Percentiles rank a stretch among this genome's conserved stretches.
Evolutionary conservation across 2,329 filamentous ascomycete species (phyloP).

Genomic region (Hymenoscyphus salicellus): DNA sequence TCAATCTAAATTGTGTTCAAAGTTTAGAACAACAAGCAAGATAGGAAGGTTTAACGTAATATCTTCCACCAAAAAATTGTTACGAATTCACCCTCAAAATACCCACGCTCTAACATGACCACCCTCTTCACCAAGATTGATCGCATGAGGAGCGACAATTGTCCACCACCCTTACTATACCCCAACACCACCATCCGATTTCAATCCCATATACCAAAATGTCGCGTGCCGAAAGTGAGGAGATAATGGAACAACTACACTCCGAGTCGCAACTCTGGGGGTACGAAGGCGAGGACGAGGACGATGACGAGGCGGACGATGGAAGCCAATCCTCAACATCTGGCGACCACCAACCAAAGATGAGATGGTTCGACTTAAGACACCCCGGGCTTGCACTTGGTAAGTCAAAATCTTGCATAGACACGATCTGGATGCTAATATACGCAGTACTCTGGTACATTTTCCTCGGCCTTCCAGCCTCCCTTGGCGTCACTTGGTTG

Average conservation of each 20-base stretch:
- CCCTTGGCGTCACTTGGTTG: constrained; percentile 12
- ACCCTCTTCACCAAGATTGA: not conserved
- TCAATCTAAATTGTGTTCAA: no score
- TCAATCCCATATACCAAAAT: not conserved
- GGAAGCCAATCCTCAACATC: not conserved
- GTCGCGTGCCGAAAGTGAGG: not conserved
- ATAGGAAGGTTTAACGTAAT: no score
- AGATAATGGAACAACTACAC: constrained; percentile 8
- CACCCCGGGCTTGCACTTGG: not conserved
- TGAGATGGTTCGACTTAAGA: not conserved
- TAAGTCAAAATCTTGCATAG: not conserved
- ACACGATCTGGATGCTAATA: not conserved
- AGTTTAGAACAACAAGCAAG: no score
- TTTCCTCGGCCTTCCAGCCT: constrained; percentile 16
- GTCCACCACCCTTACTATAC: not conserved
- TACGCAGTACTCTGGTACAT: not conserved
- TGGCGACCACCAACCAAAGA: not conserved
- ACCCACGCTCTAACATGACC: no score
- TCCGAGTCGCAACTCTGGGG: constrained; percentile 10
- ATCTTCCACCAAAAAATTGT: no score
- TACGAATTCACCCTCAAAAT: no score
- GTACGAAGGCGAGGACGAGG: constrained; percentile 4
- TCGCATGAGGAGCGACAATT: no score
- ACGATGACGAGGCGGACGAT: not conserved
- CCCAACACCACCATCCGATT: not conserved